Conservation (phyloP, 2,329 filamentous ascomycete species). For the Coniella vitis region DNA sequence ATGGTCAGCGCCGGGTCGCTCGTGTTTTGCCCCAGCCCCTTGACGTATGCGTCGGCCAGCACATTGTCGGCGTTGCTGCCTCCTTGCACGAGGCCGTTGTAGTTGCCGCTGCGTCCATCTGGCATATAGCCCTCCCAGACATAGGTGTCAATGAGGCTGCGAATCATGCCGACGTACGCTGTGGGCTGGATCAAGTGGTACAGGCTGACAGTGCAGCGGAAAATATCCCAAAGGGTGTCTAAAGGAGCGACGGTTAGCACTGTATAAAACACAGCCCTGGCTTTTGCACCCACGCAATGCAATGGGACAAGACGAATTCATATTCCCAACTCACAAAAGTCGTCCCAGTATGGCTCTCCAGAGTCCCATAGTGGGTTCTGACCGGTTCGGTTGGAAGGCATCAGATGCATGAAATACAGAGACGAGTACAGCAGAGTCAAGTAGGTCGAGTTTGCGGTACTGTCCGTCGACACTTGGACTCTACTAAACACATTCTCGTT, state of each 20-base stretch:
- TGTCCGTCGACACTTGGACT: conserved; percentile 29
- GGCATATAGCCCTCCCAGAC: conserved; percentile 60
- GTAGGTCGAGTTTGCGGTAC: conserved; percentile 36
- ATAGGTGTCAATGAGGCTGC: conserved; percentile 65
- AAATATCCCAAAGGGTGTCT: conserved; percentile 66
- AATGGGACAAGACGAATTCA: too few relatives aligned
- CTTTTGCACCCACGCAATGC: too few relatives aligned
- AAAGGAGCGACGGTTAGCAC: conserved; percentile 39
- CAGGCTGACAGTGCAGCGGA: conserved; percentile 63
- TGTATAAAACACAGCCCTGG: not conserved
- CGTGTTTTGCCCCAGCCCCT: conserved; percentile 54
- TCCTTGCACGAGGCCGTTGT: conserved; percentile 65
- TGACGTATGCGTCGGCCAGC: conserved; percentile 60
- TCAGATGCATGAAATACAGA: conserved; percentile 55
- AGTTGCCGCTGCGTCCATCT: conserved; percentile 61
- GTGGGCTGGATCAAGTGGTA: conserved; percentile 61
- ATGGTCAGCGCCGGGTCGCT: conserved; percentile 44
- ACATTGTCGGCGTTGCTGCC: conserved; percentile 69
- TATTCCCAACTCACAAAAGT: conserved; percentile 40
- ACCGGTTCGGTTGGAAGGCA: conserved; percentile 55
- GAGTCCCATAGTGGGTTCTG: conserved; percentile 64
- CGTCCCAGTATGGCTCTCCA: conserved; percentile 65
- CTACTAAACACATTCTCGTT: conserved; percentile 39
- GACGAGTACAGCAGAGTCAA: conserved; percentile 49
- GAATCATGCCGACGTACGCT: conserved; percentile 58